Base-by-base conservation (phyloP, 1,284 basidiomycete species). In the Leccinum griseonigrum region DNA sequence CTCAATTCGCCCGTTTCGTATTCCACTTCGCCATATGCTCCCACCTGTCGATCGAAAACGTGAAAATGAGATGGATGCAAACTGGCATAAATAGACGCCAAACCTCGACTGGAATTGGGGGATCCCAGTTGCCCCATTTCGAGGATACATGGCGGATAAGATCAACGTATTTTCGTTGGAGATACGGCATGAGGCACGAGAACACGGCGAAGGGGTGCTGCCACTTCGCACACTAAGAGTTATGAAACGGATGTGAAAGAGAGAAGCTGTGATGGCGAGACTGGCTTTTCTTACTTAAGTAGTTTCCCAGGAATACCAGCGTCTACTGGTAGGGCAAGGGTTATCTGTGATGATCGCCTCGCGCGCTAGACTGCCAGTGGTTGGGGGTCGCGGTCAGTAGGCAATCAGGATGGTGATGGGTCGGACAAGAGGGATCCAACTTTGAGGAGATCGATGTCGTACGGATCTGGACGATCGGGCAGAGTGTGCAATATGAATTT, bases 51-150 rank as follows among this genome's bases (percentile, higher is more conserved):
- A 46, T 26, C 22, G 38, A 48, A 60, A 46, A 16, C 7, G 16
- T 26, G 5, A 4, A 29, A 3, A 29, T 40, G 29, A 61, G 18
- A 59, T 40, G n/a, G 48, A 34, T 48, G 46, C 2, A 13, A 29
- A 16, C 16, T 3, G 10, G 1, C 2, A 54, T 36, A 31, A 28
- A 57, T 31, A 52, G 38, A 16, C 38, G 22, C 10, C 32, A 48
- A 4, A 74, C 73, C 64, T 67, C 46, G 26, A 71, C 29, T 0
- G 63, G 62, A 26, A 74, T 63, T 50, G 71, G 69, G 1, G 71
- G 73, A 3, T 75, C 70, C 73, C 67, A 75, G 60, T 74, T 72
- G 43, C 57, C 70, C 71, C 70, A 74, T 59, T 72, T 75, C 1
- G 71, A 68, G 22, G 69, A 62, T 1, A 51, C 61, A 0, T 64